Evolutionary conservation across 2,329 filamentous ascomycete genomes (phyloP), one percentile per base, ranked within the genome.

Genomic region (Blastomyces percursus): DNA sequence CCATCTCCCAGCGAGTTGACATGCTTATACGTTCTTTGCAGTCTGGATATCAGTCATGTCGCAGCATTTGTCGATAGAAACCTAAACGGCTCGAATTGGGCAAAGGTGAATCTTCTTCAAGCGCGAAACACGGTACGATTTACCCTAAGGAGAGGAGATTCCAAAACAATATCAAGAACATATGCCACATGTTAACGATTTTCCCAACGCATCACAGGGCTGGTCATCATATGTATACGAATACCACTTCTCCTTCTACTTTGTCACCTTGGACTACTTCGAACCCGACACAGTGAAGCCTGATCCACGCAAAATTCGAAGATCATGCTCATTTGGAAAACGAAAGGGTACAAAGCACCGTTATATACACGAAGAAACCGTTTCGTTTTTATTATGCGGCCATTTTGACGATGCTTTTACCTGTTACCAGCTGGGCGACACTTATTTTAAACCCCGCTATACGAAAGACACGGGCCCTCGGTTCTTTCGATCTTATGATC

Each of bases 231-330:
- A 61, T 58, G 46, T 61, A 16, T 63, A 61, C 44, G 62, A 63
- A 42, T 63, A 61, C 50, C 62, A 63, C 27, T 56, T 63, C 24
- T 60, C 62, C 40, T 63, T 63, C 51, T 63, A 63, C 38, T 63
- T 50, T 21, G 62, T 63, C 19, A 61, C 60, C 8, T 55, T 61
- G 38, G 50, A 61, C 32, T 52, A 32, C 24, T 32, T 61, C 11
- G 60, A 61, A 9, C 51, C 59, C 8, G 48, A 57, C 50, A 63
- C 58, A 16, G 48, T 56, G 12, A 63, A 61, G 50, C 57, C 59
- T 7, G 62, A 63, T 42, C 52, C 55, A 27, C 62, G 62, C 32
- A 44, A 60, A 24, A 30, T 63, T 54, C 59, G 62, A 51, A 60
- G 59, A n/a, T 63, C 62, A 19, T 60, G 50, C 6, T 50, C 59